Evolutionary conservation across 768 basidiomycete genomes (phyloP).

Genomic region (Tulasnella sp.): DNA sequence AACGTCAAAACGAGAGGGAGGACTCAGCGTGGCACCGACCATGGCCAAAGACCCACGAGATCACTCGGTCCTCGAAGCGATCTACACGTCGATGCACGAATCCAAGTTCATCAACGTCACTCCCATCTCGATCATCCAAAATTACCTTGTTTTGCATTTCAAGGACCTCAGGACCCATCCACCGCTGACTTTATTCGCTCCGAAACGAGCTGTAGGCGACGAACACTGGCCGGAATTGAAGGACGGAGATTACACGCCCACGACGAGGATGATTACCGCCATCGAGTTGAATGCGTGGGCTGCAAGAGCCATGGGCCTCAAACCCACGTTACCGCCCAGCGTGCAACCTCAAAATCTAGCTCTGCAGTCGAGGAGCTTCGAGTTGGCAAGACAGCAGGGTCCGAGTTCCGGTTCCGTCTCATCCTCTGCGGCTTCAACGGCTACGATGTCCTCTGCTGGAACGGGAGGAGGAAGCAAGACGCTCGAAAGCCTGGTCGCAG

Average conservation of each 20-base stretch:
- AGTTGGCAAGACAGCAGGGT: neutral
- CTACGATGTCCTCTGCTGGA: neutral
- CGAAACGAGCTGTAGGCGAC: constrained; percentile 54
- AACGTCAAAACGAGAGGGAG: neutral
- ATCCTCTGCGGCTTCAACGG: neutral
- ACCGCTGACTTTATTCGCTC: constrained; percentile 32
- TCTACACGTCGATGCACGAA: constrained; percentile 62
- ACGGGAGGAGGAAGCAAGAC: neutral
- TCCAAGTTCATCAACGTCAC: constrained; percentile 59
- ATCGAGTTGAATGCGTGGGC: neutral
- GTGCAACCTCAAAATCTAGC: neutral
- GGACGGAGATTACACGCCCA: constrained; percentile 1
- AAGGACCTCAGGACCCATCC: constrained; percentile 39
- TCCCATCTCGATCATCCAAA: constrained; percentile 54
- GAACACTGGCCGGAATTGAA: constrained; percentile 37
- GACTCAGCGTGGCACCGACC: constrained; percentile 2
- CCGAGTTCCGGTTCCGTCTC: neutral
- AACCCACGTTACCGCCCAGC: neutral
- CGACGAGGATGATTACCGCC: neutral
- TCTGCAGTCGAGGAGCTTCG: neutral
- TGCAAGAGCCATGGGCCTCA: neutral
- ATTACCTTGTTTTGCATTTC: constrained; percentile 52
- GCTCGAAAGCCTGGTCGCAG: neutral
- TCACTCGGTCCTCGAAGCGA: constrained; percentile 53
- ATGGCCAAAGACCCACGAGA: constrained; percentile 46